A percentile compares a stretch with the other conserved stretches of the same genome.
phyloP scores from a whole-genome alignment of 768 basidiomycete genomes.

The Candolleomyces efflorescens region DNA sequence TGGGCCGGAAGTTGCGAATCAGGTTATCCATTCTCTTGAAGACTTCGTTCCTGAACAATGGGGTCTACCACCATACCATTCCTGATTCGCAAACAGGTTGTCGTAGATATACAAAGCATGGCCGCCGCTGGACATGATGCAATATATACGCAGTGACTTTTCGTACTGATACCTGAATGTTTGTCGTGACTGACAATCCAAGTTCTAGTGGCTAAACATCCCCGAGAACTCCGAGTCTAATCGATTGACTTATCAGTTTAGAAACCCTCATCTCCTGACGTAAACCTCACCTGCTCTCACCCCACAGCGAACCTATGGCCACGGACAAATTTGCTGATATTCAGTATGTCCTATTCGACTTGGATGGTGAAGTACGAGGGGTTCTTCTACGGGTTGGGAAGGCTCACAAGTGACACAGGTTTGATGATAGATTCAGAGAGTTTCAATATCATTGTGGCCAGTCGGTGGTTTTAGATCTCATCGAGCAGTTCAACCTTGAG shows the following conservation, averaged over 20 bases:
- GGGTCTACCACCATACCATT: slow-evolving; percentile 70
- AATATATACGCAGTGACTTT: no score
- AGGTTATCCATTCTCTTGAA: slow-evolving; percentile 56
- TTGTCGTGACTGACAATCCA: no score
- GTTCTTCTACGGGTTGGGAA: not conserved
- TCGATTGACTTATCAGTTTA: no score
- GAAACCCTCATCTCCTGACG: no score
- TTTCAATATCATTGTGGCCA: slow-evolving; percentile 76
- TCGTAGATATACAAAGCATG: no score
- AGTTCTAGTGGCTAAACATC: no score
- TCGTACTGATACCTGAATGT: no score
- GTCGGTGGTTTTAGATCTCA: slow-evolving; percentile 38
- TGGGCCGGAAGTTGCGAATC: slow-evolving; percentile 50
- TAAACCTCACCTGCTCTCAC: not conserved
- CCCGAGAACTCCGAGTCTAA: no score
- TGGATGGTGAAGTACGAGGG: slow-evolving; percentile 50
- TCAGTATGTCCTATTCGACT: slow-evolving; percentile 69
- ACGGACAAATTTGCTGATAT: slow-evolving; percentile 22
- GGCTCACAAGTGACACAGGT: slow-evolving; percentile 32
- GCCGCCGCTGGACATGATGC: no score
- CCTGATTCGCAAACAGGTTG: no score
- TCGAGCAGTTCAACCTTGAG: no score
- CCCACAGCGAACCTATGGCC: slow-evolving; percentile 9
- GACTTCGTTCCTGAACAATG: slow-evolving; percentile 79
- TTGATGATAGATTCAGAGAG: slow-evolving; percentile 74